Conservation (phyloP, 2,329 filamentous ascomycete genomes). For the Phyllosticta citrichinensis region DNA sequence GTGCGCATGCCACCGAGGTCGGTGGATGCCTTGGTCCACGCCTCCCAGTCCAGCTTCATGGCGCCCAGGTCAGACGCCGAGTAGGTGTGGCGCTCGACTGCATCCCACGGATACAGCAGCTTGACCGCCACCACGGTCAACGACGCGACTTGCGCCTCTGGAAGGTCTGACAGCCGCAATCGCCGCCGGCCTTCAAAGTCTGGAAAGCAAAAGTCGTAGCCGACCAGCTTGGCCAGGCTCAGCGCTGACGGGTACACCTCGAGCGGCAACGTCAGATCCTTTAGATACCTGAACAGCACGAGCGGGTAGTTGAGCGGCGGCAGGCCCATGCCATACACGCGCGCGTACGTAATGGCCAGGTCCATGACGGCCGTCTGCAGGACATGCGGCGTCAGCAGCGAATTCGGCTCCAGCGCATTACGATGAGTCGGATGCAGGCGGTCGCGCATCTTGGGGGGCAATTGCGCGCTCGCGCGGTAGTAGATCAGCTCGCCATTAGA, state of each 20-base stretch:
- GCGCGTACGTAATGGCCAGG: slow-evolving; percentile 52
- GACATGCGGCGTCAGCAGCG: slow-evolving; percentile 38
- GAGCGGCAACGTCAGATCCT: slow-evolving; percentile 63
- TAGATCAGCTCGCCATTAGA: slow-evolving; percentile 61
- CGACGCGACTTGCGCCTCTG: slow-evolving; percentile 65
- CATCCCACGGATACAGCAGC: slow-evolving; percentile 65
- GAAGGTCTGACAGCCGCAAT: slow-evolving; percentile 22
- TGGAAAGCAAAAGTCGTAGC: slow-evolving; percentile 50
- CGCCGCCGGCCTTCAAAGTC: slow-evolving; percentile 18
- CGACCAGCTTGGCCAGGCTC: slow-evolving; percentile 43
- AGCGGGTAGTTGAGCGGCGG: slow-evolving; percentile 63
- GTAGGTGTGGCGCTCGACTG: slow-evolving; percentile 40
- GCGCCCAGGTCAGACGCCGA: slow-evolving; percentile 46
- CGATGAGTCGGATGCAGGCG: slow-evolving; percentile 55
- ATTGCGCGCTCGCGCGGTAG: slow-evolving; percentile 46
- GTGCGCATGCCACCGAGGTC: neutral
- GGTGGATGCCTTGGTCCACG: slow-evolving; percentile 42
- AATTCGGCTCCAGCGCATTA: slow-evolving; percentile 45
- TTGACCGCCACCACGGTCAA: slow-evolving; percentile 69
- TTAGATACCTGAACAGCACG: slow-evolving; percentile 56
- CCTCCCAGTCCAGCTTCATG: slow-evolving; percentile 59
- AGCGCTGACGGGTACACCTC: slow-evolving; percentile 54
- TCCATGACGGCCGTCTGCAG: slow-evolving; percentile 57
- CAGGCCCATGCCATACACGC: slow-evolving; percentile 59
- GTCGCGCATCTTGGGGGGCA: slow-evolving; percentile 56